Evolutionary conservation across 495 filamentous ascomycete genomes (phyloP).

Genomic region (Chaetomidium leptoderma): DNA sequence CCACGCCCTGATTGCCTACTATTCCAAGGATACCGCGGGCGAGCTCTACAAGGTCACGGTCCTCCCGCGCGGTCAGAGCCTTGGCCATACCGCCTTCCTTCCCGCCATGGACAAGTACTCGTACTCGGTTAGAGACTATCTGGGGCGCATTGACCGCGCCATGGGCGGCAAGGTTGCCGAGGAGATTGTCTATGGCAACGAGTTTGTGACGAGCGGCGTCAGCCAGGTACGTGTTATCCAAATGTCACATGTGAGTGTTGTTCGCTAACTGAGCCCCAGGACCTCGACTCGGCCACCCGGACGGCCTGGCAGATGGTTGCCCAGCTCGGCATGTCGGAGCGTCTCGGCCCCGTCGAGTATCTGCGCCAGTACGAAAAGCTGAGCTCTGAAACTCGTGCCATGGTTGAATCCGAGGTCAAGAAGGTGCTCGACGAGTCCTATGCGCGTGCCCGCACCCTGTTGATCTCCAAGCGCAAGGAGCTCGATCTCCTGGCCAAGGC

Average conservation of each 20-base stretch:
- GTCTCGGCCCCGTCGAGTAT: constrained; percentile 86
- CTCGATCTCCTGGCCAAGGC: constrained; percentile 83
- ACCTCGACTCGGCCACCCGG: constrained; percentile 74
- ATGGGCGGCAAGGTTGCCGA: constrained; percentile 95
- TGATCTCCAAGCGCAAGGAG: constrained; percentile 69
- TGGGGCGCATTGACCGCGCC: constrained; percentile 71
- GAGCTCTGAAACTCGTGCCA: constrained; percentile 74
- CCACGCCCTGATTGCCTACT: constrained; percentile 83
- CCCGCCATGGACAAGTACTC: constrained; percentile 89
- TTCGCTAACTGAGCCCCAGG: constrained; percentile 47
- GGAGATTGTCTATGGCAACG: constrained; percentile 82
- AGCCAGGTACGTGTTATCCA: constrained; percentile 55
- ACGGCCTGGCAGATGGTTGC: constrained; percentile 84
- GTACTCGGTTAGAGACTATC: constrained; percentile 64
- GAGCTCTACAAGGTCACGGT: constrained; percentile 96
- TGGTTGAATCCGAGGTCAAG: constrained; percentile 83
- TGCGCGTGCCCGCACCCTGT: constrained; percentile 64
- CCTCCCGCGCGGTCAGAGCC: constrained; percentile 77
- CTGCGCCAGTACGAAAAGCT: constrained; percentile 70
- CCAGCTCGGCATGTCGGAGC: constrained; percentile 78
- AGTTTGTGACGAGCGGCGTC: constrained; percentile 81
- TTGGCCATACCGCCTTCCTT: constrained; percentile 80
- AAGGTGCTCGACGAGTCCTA: constrained; percentile 77
- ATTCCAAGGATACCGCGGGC: constrained; percentile 60
- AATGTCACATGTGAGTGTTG: not conserved